Evolutionary conservation across 805 yeast species (phyloP), one percentile per base, ranked within the genome.

Genomic region (Lipomyces starkeyi): DNA sequence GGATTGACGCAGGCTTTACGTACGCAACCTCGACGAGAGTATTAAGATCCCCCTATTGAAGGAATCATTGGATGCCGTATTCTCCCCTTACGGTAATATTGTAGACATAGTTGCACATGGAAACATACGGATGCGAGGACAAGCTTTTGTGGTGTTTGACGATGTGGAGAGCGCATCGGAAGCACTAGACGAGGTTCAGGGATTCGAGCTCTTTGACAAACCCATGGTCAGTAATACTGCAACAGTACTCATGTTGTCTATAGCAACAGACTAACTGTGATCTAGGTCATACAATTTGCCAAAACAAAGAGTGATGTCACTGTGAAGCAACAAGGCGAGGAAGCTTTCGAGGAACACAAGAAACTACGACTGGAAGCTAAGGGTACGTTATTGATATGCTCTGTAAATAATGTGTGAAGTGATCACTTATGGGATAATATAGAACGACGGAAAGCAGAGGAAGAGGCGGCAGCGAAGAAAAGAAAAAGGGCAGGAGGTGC

Each of bases 21-120:
- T 92, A 52, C 83, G 90, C 72, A 91, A 91, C 73, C 78, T 91
- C 68, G 89, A 91, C 74, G 97, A 91, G 74, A 86, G 86, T 66
- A 84, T 90, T 8, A 84, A 88, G 3, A 73, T 84, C 6, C 82
- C 83, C 57, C 83, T 83, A 20, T 77, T 91, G 25, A 84, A 83
- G 65, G 68, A 74, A 1, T 80, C 80, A 6, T 80, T 91, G 2
- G 65, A 65, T 2, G 75, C 77, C 8, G 68, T 83, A 0, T 88
- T 88, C 66, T 73, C 73, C 2, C 75, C 80, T 20, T 84, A 80
- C 74, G 88, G 89, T 0, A 80, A 80, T 1, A 78, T 89, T 0
- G 65, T 82, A 17, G 84, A 83, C 37, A 78, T 91, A 13, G 80
- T 84, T 1, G 86, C 91, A 0, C 87, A 86, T 66, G 84, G 84